phyloP scores from a whole-genome alignment of 139 green algal species.

The Chlorokybus atmophyticus region DNA sequence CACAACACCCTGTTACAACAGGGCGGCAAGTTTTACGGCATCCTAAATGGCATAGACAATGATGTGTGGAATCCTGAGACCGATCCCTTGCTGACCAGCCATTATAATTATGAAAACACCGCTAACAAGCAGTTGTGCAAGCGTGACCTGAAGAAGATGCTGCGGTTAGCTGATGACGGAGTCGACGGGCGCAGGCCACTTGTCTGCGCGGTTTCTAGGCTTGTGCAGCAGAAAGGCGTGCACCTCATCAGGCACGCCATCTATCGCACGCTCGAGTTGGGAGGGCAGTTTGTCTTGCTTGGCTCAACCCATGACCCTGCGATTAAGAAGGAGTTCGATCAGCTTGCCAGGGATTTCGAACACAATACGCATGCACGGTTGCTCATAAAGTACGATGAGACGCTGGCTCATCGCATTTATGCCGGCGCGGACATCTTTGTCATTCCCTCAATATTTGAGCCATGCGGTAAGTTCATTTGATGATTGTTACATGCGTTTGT shows the following conservation, averaged over 20 bases:
- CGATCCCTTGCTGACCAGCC: constrained; percentile 31
- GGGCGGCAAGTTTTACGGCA: constrained; percentile 30
- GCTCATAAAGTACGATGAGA: constrained; percentile 83
- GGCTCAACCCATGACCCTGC: constrained; percentile 70
- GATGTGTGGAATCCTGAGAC: constrained; percentile 32
- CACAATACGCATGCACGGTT: constrained; percentile 43
- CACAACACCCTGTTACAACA: constrained; percentile 20
- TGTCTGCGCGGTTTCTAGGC: constrained; percentile 33
- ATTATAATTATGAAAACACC: constrained; percentile 24
- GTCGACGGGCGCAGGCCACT: constrained; percentile 10
- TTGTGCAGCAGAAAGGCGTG: constrained; percentile 80
- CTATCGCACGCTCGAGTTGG: constrained; percentile 26
- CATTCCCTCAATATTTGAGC: constrained; percentile 89
- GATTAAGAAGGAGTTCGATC: constrained; percentile 36
- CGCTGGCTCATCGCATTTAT: constrained; percentile 85
- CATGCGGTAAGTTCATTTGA: too few species aligned
- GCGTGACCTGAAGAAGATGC: constrained; percentile 18
- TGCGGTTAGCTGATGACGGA: constrained; percentile 18
- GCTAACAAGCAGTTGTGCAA: constrained; percentile 45
- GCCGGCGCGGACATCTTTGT: constrained; percentile 81
- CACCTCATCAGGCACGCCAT: constrained; percentile 86
- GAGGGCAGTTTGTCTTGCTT: constrained; percentile 92
- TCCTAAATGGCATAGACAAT: constrained; percentile 39
- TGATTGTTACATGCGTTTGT: too few species aligned
- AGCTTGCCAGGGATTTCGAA: constrained; percentile 39